Conservation (phyloP, 768 basidiomycete genomes). For the Tremella mesenterica region DNA sequence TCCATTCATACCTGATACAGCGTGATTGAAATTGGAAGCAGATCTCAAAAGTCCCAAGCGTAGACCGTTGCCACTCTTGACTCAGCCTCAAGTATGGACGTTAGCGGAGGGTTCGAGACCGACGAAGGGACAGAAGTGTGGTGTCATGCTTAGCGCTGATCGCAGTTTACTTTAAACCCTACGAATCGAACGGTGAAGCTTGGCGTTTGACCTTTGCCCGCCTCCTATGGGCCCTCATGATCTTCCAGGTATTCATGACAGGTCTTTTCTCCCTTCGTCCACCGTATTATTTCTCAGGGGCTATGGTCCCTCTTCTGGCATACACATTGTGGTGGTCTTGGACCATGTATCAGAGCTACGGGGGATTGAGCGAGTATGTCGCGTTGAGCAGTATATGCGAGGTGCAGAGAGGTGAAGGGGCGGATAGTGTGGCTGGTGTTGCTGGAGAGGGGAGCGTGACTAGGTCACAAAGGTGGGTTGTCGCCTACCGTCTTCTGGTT, state of each 20-base stretch:
- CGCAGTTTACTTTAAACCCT: constrained; percentile 94
- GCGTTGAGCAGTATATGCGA: constrained; percentile 66
- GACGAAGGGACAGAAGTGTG: too few species aligned
- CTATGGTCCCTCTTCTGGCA: constrained; percentile 65
- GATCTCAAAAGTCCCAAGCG: too few species aligned
- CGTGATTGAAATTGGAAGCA: too few species aligned
- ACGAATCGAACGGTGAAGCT: constrained; percentile 92
- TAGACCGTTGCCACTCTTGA: too few species aligned
- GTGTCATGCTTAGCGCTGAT: background rate
- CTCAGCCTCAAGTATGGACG: too few species aligned
- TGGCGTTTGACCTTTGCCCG: constrained; percentile 94
- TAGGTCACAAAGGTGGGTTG: constrained; percentile 69
- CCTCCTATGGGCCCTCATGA: constrained; percentile 81
- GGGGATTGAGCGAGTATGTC: constrained; percentile 68
- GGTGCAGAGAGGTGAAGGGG: constrained; percentile 80
- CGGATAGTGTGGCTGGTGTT: constrained; percentile 65
- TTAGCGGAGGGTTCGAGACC: too few species aligned
- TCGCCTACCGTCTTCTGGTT: background rate
- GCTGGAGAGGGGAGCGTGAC: constrained; percentile 77
- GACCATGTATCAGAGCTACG: constrained; percentile 60
- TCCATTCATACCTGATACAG: too few species aligned
- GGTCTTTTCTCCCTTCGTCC: constrained; percentile 76
- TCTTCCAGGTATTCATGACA: constrained; percentile 94
- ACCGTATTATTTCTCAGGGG: constrained; percentile 54
- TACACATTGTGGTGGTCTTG: constrained; percentile 74